phyloP scores from a whole-genome alignment of 2,329 filamentous ascomycete species.

The Aotearoamyces nothofagi region DNA sequence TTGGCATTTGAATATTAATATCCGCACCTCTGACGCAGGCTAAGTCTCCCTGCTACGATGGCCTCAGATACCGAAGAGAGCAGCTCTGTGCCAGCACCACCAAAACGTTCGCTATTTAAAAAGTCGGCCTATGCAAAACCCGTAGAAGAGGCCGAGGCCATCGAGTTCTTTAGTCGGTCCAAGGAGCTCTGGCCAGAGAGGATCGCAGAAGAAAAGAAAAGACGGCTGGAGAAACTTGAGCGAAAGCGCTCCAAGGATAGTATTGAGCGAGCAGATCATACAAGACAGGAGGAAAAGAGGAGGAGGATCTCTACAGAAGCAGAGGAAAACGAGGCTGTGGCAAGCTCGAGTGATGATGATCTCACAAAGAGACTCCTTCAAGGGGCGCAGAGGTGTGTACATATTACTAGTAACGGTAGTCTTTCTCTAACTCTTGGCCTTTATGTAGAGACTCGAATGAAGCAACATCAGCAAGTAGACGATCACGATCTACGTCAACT shows the following conservation, averaged over 20 bases:
- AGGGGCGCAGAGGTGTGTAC: no score
- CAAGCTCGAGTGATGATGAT: no score
- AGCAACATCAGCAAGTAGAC: no score
- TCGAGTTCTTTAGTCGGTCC: slow-evolving; percentile 32
- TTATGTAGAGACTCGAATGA: no score
- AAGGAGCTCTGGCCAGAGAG: slow-evolving; percentile 29
- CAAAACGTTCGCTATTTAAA: slow-evolving; percentile 33
- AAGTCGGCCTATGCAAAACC: slow-evolving; percentile 30
- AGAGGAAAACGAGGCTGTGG: no score
- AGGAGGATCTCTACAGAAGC: slow-evolving; percentile 9
- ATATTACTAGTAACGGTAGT: no score
- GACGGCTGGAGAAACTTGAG: slow-evolving; percentile 18
- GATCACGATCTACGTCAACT: neutral
- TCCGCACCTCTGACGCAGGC: no score
- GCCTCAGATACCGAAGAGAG: no score
- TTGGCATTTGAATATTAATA: no score
- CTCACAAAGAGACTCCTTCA: no score
- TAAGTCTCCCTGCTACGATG: no score
- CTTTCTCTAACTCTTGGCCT: no score
- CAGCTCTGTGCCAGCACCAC: slow-evolving; percentile 4
- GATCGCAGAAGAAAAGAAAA: slow-evolving; percentile 23
- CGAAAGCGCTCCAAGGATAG: slow-evolving; percentile 14
- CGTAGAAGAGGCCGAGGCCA: slow-evolving; percentile 13
- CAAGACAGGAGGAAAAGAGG: slow-evolving; percentile 12
- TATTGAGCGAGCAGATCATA: slow-evolving; percentile 10